Conservation (phyloP, 148 eudicot species). For the Chenopodium quinoa region DNA sequence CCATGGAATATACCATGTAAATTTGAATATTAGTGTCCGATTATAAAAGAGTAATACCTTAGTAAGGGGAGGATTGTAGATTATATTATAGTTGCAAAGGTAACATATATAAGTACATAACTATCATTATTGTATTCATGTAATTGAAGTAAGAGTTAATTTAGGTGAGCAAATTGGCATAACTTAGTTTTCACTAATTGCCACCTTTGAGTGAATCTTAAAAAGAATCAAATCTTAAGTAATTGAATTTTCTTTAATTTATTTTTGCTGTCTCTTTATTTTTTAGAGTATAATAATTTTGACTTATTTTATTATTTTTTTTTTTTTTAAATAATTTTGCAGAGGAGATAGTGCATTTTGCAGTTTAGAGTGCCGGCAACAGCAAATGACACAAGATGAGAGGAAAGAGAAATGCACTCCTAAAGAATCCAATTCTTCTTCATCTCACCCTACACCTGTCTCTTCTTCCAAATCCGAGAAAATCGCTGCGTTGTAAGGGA, state of each 20-base stretch:
- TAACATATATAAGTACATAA: too few relatives aligned
- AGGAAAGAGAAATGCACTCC: slow-evolving; percentile 41
- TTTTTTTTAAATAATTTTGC: background rate
- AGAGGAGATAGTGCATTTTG: slow-evolving; percentile 74
- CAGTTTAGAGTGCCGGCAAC: slow-evolving; percentile 68
- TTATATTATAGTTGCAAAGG: too few relatives aligned
- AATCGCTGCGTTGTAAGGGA: slow-evolving; percentile 19
- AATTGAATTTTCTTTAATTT: background rate
- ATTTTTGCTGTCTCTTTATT: background rate
- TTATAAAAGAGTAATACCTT: too few relatives aligned
- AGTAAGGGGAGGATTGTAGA: too few relatives aligned
- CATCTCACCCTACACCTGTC: slow-evolving; percentile 13
- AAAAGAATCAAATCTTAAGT: background rate
- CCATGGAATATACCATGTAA: too few relatives aligned
- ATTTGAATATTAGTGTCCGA: too few relatives aligned
- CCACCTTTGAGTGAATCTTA: background rate
- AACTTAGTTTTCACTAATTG: slow-evolving; percentile 1
- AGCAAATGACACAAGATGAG: slow-evolving; percentile 67
- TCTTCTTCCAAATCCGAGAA: slow-evolving; percentile 19
- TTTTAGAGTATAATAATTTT: slow-evolving; percentile 3
- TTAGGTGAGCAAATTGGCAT: background rate
- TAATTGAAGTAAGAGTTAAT: background rate
- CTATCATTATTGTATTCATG: too few relatives aligned
- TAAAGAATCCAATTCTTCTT: slow-evolving; percentile 15
- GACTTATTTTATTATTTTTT: background rate